Conservation (phyloP, 2,329 filamentous ascomycete species). For the Tolypocladium capitatum region DNA sequence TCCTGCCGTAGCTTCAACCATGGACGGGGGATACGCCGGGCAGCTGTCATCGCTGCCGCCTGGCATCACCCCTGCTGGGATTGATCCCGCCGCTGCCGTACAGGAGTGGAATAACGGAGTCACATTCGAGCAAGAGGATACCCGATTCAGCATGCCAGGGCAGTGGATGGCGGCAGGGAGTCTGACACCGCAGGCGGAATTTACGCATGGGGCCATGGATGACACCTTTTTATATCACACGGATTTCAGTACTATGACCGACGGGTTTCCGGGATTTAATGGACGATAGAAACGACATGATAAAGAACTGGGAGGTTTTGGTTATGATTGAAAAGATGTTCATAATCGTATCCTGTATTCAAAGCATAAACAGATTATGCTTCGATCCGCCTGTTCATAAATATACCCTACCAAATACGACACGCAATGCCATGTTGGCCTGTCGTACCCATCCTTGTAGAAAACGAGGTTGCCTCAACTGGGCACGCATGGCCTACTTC, state of each 20-base stretch:
- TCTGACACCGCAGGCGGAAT: constrained; percentile 14
- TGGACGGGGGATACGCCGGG: constrained; percentile 7
- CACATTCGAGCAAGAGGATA: constrained; percentile 9
- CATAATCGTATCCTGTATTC: neutral
- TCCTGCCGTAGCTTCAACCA: constrained; percentile 4
- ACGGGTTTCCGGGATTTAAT: constrained; percentile 11
- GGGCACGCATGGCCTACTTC: constrained; percentile 3
- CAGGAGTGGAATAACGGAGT: constrained; percentile 18
- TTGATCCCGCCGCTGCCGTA: constrained; percentile 8
- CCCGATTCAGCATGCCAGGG: constrained; percentile 8
- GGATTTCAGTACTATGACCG: constrained; percentile 8
- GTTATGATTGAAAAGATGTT: neutral
- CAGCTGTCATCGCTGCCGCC: constrained; percentile 6
- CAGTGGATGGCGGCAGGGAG: constrained; percentile 10
- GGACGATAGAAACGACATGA: neutral
- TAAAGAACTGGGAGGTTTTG: neutral
- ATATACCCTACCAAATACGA: neutral
- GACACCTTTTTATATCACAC: constrained; percentile 11
- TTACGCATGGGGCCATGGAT: constrained; percentile 1
- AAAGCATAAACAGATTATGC: neutral
- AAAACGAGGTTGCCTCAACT: constrained; percentile 4
- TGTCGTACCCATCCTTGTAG: neutral
- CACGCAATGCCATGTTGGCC: neutral
- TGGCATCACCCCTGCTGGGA: constrained; percentile 6
- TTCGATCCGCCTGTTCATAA: neutral